Base-by-base conservation (phyloP, 306 rosid genomes). In the Castanopsis chinensis region DNA sequence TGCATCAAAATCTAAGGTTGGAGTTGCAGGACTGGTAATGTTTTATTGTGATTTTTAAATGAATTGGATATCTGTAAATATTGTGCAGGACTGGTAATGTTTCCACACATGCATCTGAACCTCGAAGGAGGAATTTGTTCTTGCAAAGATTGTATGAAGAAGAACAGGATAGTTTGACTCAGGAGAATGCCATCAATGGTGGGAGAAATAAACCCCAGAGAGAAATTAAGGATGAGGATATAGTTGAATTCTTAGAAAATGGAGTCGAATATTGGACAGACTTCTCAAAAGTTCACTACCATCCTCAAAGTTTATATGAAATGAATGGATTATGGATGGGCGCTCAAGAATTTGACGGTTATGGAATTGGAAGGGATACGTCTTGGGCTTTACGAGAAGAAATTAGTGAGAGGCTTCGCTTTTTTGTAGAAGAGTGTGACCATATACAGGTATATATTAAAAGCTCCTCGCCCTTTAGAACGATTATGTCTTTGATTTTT, bases 261-360 rank as follows among this genome's bases (percentile, higher is more conserved):
- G 87, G 77, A 76, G 95, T 90, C 63, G 83, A 84, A 33, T 90
- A 76, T 85, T 92, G 98, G 98, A 88, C 97, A 49, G 98, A 94
- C 87, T 94, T 88, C 89, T 92, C 98, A 71, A 94, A 94, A 87
- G 93, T 91, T 79, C 93, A 94, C 78, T 94, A 86, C 75, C 99
- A 94, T 84, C 97, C 92, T 43, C 90, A 80, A 68, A 92, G 97
- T 85, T 82, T 94, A 19, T 89, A 90, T 82, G 95, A 94, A 78
- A 80, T 92, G 73, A 87, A 76, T 80, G 97, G 97, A 68, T 86
- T 69, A 15, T 91, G 97, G 95, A 51, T 78, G 77, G 86, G 84
- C 69, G 79, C 61, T 86, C 85, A 81, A 37, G 86, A 87, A 45
- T 94, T 94, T 82, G 81, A 90, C 89, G 90, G 86, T 87, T 91